A percentile compares a stretch with the other conserved stretches of the same genome.
Evolutionary conservation across 2,329 filamentous ascomycete genomes (phyloP).

Genomic region (Ophiostoma ulmi): DNA sequence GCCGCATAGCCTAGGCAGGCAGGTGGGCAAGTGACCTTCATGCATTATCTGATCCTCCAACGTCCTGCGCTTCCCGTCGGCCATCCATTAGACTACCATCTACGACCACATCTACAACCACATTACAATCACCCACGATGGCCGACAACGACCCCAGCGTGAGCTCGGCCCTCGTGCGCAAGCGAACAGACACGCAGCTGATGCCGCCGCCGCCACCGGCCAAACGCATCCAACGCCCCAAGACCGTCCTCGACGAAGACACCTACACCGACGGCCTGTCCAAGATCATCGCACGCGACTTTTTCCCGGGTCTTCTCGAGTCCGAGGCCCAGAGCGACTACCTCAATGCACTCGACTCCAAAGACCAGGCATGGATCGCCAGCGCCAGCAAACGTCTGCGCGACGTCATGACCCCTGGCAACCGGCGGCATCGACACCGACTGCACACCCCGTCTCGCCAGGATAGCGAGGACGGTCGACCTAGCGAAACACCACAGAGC

Average conservation of each 20-base stretch:
- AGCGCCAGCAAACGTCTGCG: slow-evolving; percentile 67
- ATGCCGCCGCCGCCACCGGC: slow-evolving; percentile 83
- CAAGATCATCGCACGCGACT: slow-evolving; percentile 92
- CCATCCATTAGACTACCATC: neutral
- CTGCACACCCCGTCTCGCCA: neutral
- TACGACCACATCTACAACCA: neutral
- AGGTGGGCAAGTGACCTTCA: neutral
- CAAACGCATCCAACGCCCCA: slow-evolving; percentile 88
- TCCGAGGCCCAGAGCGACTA: slow-evolving; percentile 87
- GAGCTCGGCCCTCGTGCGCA: slow-evolving; percentile 60
- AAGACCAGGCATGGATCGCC: slow-evolving; percentile 78
- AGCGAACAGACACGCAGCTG: slow-evolving; percentile 63
- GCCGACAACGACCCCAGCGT: slow-evolving; percentile 25
- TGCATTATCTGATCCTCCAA: neutral
- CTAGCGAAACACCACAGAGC: slow-evolving; percentile 54
- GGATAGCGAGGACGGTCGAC: slow-evolving; percentile 24
- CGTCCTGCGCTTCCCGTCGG: neutral
- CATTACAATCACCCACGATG: slow-evolving; percentile 19
- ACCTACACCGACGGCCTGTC: slow-evolving; percentile 85
- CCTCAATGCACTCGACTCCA: slow-evolving; percentile 81
- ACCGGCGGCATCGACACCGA: slow-evolving; percentile 31
- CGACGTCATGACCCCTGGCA: slow-evolving; percentile 76
- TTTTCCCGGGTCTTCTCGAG: slow-evolving; percentile 87
- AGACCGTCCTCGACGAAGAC: slow-evolving; percentile 86
- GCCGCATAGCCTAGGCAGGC: neutral